A percentile compares a stretch with the other conserved stretches of the same genome.
These are phyloP conservation scores for Nakazawaea wickerhamii DNA, from an alignment of 805 yeast genomes.

Conservation along the genomic window DNA sequence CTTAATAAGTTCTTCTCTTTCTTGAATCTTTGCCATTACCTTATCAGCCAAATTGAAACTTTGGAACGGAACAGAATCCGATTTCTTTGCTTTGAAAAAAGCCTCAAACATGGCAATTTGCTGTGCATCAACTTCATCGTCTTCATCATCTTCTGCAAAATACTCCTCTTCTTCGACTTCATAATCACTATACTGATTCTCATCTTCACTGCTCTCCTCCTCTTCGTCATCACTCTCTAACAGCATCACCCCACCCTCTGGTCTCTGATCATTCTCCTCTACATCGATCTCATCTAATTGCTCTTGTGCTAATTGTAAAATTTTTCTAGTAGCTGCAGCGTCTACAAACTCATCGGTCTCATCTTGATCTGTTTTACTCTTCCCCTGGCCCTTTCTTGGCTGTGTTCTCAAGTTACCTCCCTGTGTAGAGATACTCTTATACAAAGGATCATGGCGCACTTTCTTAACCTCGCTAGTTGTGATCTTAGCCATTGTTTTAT, in stretches of 20 bases:
- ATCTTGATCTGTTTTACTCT: constrained; percentile 31
- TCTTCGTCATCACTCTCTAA: constrained; percentile 28
- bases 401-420: constrained; percentile 60
- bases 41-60: constrained; percentile 82
- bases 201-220: constrained; percentile 26
- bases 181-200: constrained; percentile 22
- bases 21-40: constrained; percentile 83
- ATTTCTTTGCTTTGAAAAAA: constrained; percentile 42
- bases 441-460: constrained; percentile 76
- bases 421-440: constrained; percentile 69
- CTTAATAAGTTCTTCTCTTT: constrained; percentile 44
- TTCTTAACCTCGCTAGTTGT: constrained; percentile 45
- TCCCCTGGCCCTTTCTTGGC: constrained; percentile 25
- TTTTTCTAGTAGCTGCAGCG: constrained; percentile 76
- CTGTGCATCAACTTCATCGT: constrained; percentile 61
- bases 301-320: constrained; percentile 81
- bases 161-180: constrained; percentile 34
- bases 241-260: constrained; percentile 21
- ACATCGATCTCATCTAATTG: constrained; percentile 87
- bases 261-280: constrained; percentile 41
- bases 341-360: constrained; percentile 66
- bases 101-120: constrained; percentile 83
- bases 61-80: constrained; percentile 27
- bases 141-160: constrained; percentile 50
- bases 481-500: constrained; percentile 57